Base-by-base conservation (phyloP, 2,329 filamentous ascomycete species). In the Botryotinia convoluta region DNA sequence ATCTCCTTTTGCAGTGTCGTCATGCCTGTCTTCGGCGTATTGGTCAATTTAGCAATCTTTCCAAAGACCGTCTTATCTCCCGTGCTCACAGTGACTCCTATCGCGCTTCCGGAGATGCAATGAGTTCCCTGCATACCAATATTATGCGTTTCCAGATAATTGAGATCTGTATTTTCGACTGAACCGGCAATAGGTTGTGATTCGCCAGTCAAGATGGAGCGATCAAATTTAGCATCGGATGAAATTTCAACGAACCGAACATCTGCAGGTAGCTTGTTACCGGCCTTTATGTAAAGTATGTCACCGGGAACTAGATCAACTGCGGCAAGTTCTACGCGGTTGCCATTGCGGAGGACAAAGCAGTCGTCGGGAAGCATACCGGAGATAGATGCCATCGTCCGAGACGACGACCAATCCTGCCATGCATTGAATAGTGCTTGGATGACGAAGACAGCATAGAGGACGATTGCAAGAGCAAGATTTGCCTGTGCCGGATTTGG, bases 41-140 rank as follows among this genome's bases (percentile, higher is more conserved):
- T 92, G 0, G 92, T 93, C 61, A 94, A 83, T 75, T 89, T 89
- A 1, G 92, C 91, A 76, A 94, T 92, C 62, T 90, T 88, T 16
- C 92, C 92, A 81, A 94, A 93, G 39, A 94, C 89, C 0, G 92
- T 93, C 26, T 83, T 85, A 79, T 93, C 90, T 9, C 91, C 92
- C 0, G 90, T 94, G 2, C 89, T 87, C 26, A 94, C 89, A 6
- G 93, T 90, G 10, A 94, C 82, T n/a, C 90, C 92, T 20, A 86
- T 84, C 67, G 88, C 90, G 32, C 84, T 89, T 1, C 92, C 92
- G 14, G 89, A 89, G 5, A 92, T 89, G 76, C 91, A 93, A 79
- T 94, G 91, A 0, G 92, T 93, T 37, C 92, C 92, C 79, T 93
- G 91, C n/a, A 94, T 85, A 39, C 91, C 92, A 72, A 94, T 92